Evolutionary conservation across 805 yeast genomes (phyloP).

Genomic region (Teunomyces lycoperdinae): DNA sequence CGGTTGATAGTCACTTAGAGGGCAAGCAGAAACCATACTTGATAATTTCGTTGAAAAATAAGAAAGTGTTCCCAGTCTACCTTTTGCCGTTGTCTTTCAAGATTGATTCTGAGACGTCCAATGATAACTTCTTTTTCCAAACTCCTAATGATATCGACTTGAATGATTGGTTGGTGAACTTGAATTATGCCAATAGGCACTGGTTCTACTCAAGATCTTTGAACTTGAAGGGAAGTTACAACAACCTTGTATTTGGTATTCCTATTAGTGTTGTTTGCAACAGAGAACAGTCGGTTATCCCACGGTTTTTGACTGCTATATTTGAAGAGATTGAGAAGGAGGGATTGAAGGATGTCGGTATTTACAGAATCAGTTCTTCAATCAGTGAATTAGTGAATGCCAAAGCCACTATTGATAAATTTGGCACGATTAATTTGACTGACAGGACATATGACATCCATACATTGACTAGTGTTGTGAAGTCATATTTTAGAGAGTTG

Average conservation of each 20-base stretch:
- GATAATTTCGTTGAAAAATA: conserved; percentile 45
- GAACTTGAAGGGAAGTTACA: conserved; percentile 20
- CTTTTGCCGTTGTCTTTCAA: conserved; percentile 48
- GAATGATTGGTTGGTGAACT: conserved; percentile 66
- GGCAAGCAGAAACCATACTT: conserved; percentile 49
- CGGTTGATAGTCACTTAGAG: conserved; percentile 38
- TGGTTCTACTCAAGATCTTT: conserved; percentile 50
- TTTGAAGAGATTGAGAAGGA: conserved; percentile 77
- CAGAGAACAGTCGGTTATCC: conserved; percentile 62
- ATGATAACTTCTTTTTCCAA: conserved; percentile 64
- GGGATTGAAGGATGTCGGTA: conserved; percentile 87
- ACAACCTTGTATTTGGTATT: conserved; percentile 69
- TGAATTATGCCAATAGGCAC: conserved; percentile 49
- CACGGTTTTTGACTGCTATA: conserved; percentile 62
- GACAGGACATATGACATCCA: conserved; percentile 67
- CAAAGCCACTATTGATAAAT: conserved; percentile 43
- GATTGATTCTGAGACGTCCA: conserved; percentile 41
- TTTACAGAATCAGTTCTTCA: conserved; percentile 70
- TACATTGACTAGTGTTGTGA: conserved; percentile 84
- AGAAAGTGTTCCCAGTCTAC: conserved; percentile 52
- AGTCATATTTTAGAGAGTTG: conserved; percentile 76
- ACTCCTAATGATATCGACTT: conserved; percentile 59
- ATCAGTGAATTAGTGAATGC: conserved; percentile 44
- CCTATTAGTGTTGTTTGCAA: conserved; percentile 75
- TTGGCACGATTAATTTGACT: conserved; percentile 49